Conservation (phyloP, 257 asterid genomes). For the Mitragyna speciosa region DNA sequence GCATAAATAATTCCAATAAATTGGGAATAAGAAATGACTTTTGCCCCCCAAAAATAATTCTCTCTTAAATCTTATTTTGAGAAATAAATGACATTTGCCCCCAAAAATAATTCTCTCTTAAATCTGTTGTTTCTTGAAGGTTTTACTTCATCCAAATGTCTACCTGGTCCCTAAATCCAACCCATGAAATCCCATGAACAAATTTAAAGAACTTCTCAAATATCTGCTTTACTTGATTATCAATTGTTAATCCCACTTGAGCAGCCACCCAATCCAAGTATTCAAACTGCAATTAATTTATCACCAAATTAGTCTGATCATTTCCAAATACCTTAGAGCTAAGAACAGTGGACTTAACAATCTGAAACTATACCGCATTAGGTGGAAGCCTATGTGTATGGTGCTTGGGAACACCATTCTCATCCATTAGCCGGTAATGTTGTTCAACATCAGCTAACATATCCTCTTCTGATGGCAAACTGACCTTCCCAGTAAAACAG, state of each 20-base stretch:
- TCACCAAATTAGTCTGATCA: too few species aligned
- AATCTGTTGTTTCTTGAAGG: too few species aligned
- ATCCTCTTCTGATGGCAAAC: slow-evolving; percentile 44
- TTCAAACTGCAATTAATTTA: background rate
- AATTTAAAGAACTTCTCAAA: background rate
- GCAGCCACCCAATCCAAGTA: slow-evolving; percentile 5
- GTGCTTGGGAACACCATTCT: slow-evolving; percentile 31
- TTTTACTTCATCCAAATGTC: too few species aligned
- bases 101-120: too few species aligned
- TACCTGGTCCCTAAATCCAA: background rate
- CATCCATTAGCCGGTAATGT: slow-evolving; percentile 43
- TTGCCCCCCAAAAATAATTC: too few species aligned
- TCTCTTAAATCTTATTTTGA: too few species aligned
- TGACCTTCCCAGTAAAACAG: slow-evolving; percentile 40
- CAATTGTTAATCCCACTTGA: background rate
- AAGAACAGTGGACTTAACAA: too few species aligned
- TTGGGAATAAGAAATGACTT: too few species aligned
- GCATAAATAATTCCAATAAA: too few species aligned
- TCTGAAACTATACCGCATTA: too few species aligned
- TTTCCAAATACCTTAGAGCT: too few species aligned
- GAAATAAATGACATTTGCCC: too few species aligned
- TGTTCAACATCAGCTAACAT: slow-evolving; percentile 49
- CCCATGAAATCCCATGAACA: background rate
- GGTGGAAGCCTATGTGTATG: background rate
- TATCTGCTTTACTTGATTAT: background rate